phyloP scores from a whole-genome alignment of 73 alveolate genomes.

The Symbiodinium natans region DNA sequence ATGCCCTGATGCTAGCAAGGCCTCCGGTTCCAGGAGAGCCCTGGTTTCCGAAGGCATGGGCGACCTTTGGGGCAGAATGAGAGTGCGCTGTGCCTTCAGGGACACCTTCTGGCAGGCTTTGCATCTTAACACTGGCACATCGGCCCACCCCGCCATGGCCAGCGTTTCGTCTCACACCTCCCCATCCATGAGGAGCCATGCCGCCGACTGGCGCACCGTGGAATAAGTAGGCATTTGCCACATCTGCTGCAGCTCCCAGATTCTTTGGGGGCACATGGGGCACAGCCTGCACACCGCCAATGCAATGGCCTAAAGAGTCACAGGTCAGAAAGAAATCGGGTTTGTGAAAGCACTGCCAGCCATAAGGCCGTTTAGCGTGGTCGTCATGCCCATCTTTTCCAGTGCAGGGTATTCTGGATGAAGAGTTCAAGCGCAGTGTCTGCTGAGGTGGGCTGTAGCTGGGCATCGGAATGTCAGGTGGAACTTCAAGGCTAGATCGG shows the following conservation, averaged over 20 bases:
- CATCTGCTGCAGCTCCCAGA: neutral
- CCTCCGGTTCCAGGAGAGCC: neutral
- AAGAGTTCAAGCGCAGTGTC: neutral
- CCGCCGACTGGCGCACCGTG: neutral
- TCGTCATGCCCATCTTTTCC: neutral
- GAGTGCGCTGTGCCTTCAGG: too few species aligned
- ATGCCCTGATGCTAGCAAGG: conserved; percentile 1
- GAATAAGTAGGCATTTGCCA: neutral
- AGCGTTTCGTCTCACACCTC: conserved; percentile 18
- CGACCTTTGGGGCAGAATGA: too few species aligned
- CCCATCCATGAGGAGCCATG: neutral
- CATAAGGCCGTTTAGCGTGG: neutral
- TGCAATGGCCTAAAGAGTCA: neutral
- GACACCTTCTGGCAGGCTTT: too few species aligned
- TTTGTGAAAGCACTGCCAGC: neutral
- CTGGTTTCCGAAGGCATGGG: too few species aligned
- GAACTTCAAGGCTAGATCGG: conserved; percentile 9
- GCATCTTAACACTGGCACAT: neutral
- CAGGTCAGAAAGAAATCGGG: conserved; percentile 43
- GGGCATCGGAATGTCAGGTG: conserved; percentile 1
- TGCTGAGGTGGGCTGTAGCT: neutral
- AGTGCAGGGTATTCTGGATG: neutral
- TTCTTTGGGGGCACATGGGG: too few species aligned
- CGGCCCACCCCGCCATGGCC: conserved; percentile 62
- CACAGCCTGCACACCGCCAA: neutral